Evolutionary conservation across 768 basidiomycete species (phyloP).

Genomic region (Lactifluus pinguis): DNA sequence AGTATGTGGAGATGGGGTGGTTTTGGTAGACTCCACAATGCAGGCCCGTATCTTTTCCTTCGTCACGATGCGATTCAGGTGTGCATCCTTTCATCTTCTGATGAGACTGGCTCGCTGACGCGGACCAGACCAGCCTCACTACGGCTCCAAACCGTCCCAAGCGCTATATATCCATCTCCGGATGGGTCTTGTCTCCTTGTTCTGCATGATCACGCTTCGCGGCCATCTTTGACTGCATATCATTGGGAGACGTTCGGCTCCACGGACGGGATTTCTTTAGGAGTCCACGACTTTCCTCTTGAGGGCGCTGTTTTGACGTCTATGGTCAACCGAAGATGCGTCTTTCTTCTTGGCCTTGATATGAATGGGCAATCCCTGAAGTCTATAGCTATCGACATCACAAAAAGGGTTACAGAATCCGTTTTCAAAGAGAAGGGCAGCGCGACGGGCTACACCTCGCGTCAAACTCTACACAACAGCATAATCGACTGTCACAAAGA

Average conservation of each 20-base stretch:
- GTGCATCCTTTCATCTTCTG: background rate
- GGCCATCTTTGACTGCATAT: too few species aligned
- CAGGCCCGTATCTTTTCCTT: conserved; percentile 45
- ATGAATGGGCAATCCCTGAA: conserved; percentile 24
- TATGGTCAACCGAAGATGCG: too few species aligned
- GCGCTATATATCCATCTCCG: conserved; percentile 35
- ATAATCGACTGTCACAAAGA: too few species aligned
- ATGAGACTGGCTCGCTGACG: background rate
- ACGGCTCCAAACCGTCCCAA: conserved; percentile 29
- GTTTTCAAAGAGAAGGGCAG: too few species aligned
- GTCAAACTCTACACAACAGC: too few species aligned
- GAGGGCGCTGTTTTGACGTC: conserved; percentile 35
- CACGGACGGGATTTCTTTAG: too few species aligned
- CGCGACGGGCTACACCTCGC: too few species aligned
- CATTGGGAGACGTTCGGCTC: too few species aligned
- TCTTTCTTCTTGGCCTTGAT: conserved; percentile 38
- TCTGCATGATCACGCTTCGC: conserved; percentile 18
- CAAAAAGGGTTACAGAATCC: conserved; percentile 47
- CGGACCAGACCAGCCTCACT: conserved; percentile 36
- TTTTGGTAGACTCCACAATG: conserved; percentile 37
- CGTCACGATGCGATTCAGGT: conserved; percentile 46
- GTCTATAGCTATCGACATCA: conserved; percentile 44
- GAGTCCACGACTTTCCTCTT: conserved; percentile 24
- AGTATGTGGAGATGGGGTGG: conserved; percentile 39
- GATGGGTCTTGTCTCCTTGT: conserved; percentile 47